Evolutionary conservation across 345 rosid species (phyloP), one percentile per base, ranked within the genome.

Genomic region (Erodium maritimum): DNA sequence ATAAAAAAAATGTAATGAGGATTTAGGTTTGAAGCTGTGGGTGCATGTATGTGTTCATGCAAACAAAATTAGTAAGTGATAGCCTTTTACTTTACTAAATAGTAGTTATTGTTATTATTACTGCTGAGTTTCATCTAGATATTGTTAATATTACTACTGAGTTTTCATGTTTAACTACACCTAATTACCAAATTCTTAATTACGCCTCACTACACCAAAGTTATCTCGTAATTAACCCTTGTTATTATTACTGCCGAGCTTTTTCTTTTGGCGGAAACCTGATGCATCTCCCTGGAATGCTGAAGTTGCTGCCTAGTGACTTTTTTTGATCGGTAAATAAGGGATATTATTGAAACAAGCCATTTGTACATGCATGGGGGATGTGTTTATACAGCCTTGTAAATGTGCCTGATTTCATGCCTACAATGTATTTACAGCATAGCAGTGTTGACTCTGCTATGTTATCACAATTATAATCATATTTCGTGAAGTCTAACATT

Each of bases 401-500:
- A 37, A 37, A 37, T 37, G 14, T 42, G 16, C 14, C 17, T 42
- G 14, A 11, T 11, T 42, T 42, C 48, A 42, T 42, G 48, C 48
- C 0, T 42, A 42, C 48, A 7, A 10, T 42, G 14, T 14, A 42
- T 42, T 42, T 42, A 3, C 48, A 42, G 16, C 17, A 42, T 12
- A 42, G 5, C 17, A 3, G 0, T 42, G 48, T 16, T 16, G 8
- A 14, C 12, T 42, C 17, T 42, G 48, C 48, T 7, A 42, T 11
- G 17, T 2, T 42, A 42, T 42, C 12, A 7, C 48, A 42, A 14
- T 42, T 7, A 42, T 42, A 42, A 42, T 42, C 14, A 42, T 42
- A 42, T n/a, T 13, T 42, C n/a, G 7, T 64, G 55, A 46, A 11
- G 17, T 63, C 5, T 54, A 25, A 54, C 63, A 53, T 20, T 18